Percentiles rank a stretch among this genome's conserved stretches.
Conservation (phyloP, 1,284 basidiomycete species). For the Tetrapyrgos nigripes region DNA sequence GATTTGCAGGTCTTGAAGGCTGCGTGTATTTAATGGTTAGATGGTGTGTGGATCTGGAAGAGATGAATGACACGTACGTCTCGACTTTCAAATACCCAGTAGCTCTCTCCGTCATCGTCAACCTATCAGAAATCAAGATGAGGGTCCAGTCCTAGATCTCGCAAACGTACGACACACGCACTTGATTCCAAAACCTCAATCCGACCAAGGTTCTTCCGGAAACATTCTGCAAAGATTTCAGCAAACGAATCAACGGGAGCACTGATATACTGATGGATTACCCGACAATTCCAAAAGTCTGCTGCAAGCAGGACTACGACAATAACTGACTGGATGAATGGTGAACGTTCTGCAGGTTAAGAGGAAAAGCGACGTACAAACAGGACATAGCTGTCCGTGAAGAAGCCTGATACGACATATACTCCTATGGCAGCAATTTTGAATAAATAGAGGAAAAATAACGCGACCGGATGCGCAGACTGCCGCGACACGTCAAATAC, state of each 20-base stretch:
- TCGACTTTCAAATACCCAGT: slow-evolving; percentile 95
- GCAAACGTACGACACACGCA: slow-evolving; percentile 30
- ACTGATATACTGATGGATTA: slow-evolving; percentile 33
- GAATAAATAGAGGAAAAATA: slow-evolving; percentile 89
- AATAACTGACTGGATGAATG: slow-evolving; percentile 72
- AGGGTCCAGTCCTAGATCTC: slow-evolving; percentile 14
- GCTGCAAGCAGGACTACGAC: slow-evolving; percentile 92
- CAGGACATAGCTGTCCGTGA: slow-evolving; percentile 89
- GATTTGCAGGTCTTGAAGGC: slow-evolving; percentile 91
- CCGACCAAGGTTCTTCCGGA: slow-evolving; percentile 91
- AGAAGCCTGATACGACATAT: slow-evolving; percentile 87
- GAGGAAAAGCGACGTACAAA: slow-evolving; percentile 55
- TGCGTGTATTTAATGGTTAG: slow-evolving; percentile 34
- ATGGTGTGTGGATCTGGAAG: neutral
- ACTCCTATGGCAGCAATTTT: slow-evolving; percentile 84
- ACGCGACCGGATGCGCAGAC: slow-evolving; percentile 85
- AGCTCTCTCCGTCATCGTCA: slow-evolving; percentile 94
- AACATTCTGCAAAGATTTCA: slow-evolving; percentile 70
- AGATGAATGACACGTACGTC: slow-evolving; percentile 65
- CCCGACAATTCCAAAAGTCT: slow-evolving; percentile 97
- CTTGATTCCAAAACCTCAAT: slow-evolving; percentile 96
- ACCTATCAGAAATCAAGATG: slow-evolving; percentile 52
- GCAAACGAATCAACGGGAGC: slow-evolving; percentile 6
- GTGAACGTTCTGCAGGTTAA: slow-evolving; percentile 1
- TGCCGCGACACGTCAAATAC: slow-evolving; percentile 32